Evolutionary conservation across 176 grass and related monocot species (phyloP).

Genomic region (Aegilops bicornis): DNA sequence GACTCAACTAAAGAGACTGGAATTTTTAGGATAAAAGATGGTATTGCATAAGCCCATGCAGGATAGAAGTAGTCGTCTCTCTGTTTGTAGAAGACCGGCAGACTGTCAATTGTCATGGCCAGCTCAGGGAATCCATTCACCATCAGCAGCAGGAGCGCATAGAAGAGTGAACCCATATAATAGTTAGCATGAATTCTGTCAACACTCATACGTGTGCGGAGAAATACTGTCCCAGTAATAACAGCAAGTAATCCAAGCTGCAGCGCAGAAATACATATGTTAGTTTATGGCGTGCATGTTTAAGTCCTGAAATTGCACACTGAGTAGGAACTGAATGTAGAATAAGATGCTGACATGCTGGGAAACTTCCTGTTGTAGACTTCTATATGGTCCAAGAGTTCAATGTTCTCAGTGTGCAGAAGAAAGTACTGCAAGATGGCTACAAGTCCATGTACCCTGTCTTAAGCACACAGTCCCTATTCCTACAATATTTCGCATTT

Average conservation of each 20-base stretch:
- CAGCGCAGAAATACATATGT: constrained; percentile 4
- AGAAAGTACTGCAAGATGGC: background rate
- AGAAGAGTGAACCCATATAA: constrained; percentile 80
- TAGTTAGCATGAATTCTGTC: constrained; percentile 61
- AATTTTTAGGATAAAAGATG: constrained; percentile 65
- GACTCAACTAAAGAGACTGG: constrained; percentile 73
- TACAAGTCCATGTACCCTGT: background rate
- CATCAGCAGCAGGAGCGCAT: constrained; percentile 56
- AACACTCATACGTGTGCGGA: constrained; percentile 53
- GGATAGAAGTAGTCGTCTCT: constrained; percentile 81
- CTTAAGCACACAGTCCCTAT: background rate
- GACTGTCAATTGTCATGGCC: constrained; percentile 57
- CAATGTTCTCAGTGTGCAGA: background rate
- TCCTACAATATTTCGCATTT: background rate
- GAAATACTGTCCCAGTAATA: constrained; percentile 70
- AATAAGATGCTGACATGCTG: background rate
- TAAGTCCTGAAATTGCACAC: background rate
- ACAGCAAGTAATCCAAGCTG: constrained; percentile 54
- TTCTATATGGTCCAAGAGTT: background rate
- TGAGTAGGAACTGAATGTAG: background rate
- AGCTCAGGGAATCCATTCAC: constrained; percentile 84
- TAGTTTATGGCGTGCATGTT: background rate
- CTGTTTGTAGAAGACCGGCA: constrained; percentile 83
- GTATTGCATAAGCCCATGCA: constrained; percentile 82
- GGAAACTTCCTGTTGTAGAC: background rate